Evolutionary conservation across 192 early-diverging fungal genomes (phyloP).

Genomic region (Backusella westeae): DNA sequence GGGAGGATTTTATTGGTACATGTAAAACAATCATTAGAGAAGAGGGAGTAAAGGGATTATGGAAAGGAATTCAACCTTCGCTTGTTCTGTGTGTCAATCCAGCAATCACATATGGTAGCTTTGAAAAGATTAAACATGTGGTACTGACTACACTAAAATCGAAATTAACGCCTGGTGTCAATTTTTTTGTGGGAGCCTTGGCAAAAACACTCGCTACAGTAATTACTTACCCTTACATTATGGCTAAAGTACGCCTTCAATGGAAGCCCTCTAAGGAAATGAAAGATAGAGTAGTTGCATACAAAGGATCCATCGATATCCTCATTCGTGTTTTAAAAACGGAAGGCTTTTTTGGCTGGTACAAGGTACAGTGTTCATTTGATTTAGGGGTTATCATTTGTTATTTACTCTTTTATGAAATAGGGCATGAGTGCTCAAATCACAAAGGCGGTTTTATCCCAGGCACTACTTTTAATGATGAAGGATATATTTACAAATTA

Average conservation of each 20-base stretch:
- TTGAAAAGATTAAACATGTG: slow-evolving; percentile 75
- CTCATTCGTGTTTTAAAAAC: slow-evolving; percentile 71
- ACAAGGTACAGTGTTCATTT: slow-evolving; percentile 62
- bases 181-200: slow-evolving; percentile 92
- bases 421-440: slow-evolving; percentile 98
- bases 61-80: slow-evolving; percentile 91
- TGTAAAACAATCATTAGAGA: slow-evolving; percentile 66
- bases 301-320: slow-evolving; percentile 85
- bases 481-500: slow-evolving; percentile 88
- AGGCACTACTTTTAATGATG: slow-evolving; percentile 95
- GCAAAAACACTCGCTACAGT: slow-evolving; percentile 90
- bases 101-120: slow-evolving; percentile 96
- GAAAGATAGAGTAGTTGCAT: slow-evolving; percentile 50
- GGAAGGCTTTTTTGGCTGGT: slow-evolving; percentile 91
- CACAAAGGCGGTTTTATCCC: slow-evolving; percentile 97
- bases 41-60: slow-evolving; percentile 83
- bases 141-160: slow-evolving; percentile 50
- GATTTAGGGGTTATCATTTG: neutral
- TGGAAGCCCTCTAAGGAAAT: slow-evolving; percentile 78
- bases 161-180: slow-evolving; percentile 70
- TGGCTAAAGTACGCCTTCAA: slow-evolving; percentile 98
- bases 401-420: slow-evolving; percentile 9
- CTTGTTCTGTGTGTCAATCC: slow-evolving; percentile 92
- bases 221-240: slow-evolving; percentile 94
- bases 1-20: slow-evolving; percentile 61